Evolutionary conservation across 768 basidiomycete species (phyloP), one percentile per base, ranked within the genome.

Genomic region (Chlorophyllum brunneum): DNA sequence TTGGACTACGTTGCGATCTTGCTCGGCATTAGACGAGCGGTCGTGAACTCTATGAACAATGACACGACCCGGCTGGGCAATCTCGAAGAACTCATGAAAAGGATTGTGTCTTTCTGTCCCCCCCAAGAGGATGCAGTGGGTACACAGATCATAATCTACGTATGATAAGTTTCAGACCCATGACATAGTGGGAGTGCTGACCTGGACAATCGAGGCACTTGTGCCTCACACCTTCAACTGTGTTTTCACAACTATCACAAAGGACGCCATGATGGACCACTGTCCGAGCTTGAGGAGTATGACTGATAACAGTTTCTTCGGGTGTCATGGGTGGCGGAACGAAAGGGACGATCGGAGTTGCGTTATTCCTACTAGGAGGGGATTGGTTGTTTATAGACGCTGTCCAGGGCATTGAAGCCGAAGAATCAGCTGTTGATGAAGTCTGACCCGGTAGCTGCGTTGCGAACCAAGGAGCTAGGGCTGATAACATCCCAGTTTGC

Each of bases 201-300:
- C 86, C 75, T 42, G 76, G 72, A 64, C 90, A 92, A 58, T 89
- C 85, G 18, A 89, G 66, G 60, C 91, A 93, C 66, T 92, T 93
- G 65, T 89, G 83, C 38, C 92, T 75, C 49, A 82, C 63, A 9
- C 90, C 91, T 50, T 77, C 69, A 33, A 92, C 73, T 3, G 66
- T 75, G 18, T 66, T 58, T 4, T 74, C 57, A 65, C 91, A 94
- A 13, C 58, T 59, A 64, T 93, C 86, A 64, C 91, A 94, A 7
- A 73, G 40, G n/a, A 89, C 68, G 24, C 77, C 77, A 27, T 45
- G 62, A 63, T 90, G 87, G 33, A 84, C 64, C n/a, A 73, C 68
- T 6, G 67, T 69, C 27, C 33, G 43, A n/a, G 41, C 30, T 6
- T 33, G 13, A 22, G 49, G 49, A 15, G 40, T 27, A 13, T 15